phyloP scores from a whole-genome alignment of 2,329 filamentous ascomycete genomes.

The Akanthomyces dipterigenus region DNA sequence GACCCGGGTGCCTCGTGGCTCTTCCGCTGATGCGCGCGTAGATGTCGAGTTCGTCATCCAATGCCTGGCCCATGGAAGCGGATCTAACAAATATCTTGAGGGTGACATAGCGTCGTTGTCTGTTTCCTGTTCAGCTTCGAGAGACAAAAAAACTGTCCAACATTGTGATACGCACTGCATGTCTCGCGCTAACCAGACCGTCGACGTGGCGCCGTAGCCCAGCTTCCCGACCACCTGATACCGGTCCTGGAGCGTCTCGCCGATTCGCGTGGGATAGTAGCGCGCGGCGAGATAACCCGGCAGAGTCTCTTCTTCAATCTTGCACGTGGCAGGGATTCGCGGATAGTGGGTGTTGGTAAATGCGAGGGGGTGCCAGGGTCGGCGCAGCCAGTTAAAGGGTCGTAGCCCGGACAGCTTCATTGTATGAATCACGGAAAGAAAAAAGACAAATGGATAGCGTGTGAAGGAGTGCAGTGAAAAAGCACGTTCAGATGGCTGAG shows the following conservation, averaged over 20 bases:
- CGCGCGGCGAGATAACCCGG: constrained; percentile 17
- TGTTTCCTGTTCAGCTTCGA: not conserved
- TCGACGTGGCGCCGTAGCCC: constrained; percentile 22
- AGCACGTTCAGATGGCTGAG: too few species aligned
- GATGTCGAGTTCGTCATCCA: constrained; percentile 33
- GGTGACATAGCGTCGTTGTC: constrained; percentile 23
- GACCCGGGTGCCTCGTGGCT: not conserved
- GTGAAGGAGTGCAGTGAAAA: too few species aligned
- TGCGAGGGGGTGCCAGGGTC: not conserved
- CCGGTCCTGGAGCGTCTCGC: constrained; percentile 16
- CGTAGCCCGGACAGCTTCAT: too few species aligned
- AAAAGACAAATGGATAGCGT: too few species aligned
- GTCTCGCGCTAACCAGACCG: constrained; percentile 21
- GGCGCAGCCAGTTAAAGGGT: not conserved
- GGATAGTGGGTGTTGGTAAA: constrained; percentile 12
- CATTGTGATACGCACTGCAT: constrained; percentile 13
- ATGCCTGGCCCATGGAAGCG: constrained; percentile 17
- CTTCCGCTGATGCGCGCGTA: constrained; percentile 20
- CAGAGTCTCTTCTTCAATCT: constrained; percentile 21
- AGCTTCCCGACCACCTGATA: constrained; percentile 22
- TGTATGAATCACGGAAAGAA: too few species aligned
- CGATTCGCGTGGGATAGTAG: constrained; percentile 20
- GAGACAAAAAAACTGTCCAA: not conserved
- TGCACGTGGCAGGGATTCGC: not conserved
- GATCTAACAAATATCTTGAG: constrained; percentile 27